phyloP scores from a whole-genome alignment of 1,284 basidiomycete species.

The Boletus mariae region DNA sequence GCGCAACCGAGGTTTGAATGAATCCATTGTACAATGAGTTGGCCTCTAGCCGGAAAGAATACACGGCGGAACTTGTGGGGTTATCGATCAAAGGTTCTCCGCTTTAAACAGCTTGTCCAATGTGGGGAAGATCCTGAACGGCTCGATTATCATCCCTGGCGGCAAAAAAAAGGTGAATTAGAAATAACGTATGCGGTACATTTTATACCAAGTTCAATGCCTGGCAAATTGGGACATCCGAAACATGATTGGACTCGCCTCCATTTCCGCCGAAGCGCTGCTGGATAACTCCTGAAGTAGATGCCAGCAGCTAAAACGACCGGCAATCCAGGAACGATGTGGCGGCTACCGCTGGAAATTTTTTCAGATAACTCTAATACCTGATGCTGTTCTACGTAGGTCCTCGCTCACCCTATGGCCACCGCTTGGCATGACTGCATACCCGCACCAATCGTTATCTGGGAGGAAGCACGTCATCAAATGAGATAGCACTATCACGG shows the following conservation, averaged over 20 bases:
- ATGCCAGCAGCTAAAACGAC: not conserved
- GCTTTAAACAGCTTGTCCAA: constrained; percentile 14
- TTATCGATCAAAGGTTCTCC: constrained; percentile 24
- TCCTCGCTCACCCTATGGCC: not conserved
- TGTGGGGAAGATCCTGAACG: constrained; percentile 17
- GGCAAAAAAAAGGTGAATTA: constrained; percentile 8
- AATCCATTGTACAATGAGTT: not conserved
- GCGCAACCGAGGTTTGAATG: not conserved
- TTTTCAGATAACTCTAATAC: not conserved
- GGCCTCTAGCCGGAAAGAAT: not conserved
- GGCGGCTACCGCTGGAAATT: not conserved
- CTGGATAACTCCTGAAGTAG: not conserved
- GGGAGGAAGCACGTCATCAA: not conserved
- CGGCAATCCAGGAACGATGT: constrained; percentile 4
- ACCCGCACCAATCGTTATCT: not conserved
- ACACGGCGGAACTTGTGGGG: not conserved
- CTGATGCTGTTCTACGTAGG: not conserved
- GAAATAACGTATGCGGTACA: not conserved
- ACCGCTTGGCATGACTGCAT: not conserved
- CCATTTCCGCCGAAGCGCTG: not conserved
- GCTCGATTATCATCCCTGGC: constrained; percentile 7
- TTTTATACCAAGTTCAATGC: not conserved
- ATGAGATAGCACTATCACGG: not conserved
- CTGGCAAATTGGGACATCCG: constrained; percentile 5
- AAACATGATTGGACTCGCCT: not conserved